phyloP scores from a whole-genome alignment of 371 early-diverging fungal species.

The Batrachochytrium dendrobatidis region DNA sequence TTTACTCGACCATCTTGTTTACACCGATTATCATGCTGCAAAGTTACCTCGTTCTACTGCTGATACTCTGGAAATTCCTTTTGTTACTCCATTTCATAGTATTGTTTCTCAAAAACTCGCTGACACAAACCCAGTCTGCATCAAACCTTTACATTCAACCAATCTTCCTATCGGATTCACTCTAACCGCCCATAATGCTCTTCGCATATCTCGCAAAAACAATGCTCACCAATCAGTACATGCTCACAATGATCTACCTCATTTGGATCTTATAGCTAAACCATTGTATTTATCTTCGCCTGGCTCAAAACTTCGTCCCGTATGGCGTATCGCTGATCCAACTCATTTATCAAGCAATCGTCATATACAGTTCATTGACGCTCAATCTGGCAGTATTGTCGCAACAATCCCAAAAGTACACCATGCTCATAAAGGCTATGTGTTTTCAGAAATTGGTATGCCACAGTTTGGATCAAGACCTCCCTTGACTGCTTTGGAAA shows the following conservation, averaged over 20 bases:
- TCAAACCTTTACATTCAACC: no score
- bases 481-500: background rate
- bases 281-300: no score
- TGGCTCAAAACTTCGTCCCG: slow-evolving; percentile 8
- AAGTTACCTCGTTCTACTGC: background rate
- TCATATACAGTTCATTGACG: slow-evolving; percentile 14
- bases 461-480: background rate
- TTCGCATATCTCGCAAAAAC: background rate
- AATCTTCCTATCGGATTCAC: no score
- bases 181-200: background rate
- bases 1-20: background rate
- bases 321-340: slow-evolving; percentile 11
- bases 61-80: background rate
- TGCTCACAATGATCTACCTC: no score
- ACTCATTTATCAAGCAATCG: slow-evolving; percentile 3
- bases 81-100: background rate
- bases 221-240: background rate
- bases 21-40: background rate
- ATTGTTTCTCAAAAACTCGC: no score
- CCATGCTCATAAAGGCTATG: slow-evolving; percentile 3
- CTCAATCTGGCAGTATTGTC: slow-evolving; percentile 11
- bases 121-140: no score
- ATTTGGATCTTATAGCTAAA: no score
- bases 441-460: background rate
- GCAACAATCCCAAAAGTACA: slow-evolving; percentile 1